Evolutionary conservation across 179 eudicot genomes (phyloP), one percentile per base, ranked within the genome.

Genomic region (Corrigiola litoralis): DNA sequence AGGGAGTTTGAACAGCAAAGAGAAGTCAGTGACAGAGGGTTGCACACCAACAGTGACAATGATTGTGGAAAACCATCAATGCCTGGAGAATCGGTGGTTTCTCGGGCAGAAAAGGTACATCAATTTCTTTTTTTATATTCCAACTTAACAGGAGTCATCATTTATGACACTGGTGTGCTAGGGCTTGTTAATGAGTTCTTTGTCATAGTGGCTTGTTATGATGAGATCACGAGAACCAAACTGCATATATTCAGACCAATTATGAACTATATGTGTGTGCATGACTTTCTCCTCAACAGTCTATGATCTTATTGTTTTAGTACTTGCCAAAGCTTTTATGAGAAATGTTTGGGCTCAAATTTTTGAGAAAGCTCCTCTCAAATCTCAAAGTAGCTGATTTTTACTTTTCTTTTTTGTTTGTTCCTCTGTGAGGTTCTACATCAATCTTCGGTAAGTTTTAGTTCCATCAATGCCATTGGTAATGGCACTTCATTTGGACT

Each of bases 1-100:
- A 95, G 99, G 76, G 97, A 91, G 70, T 91, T 91, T 76, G 97
- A 90, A 83, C 96, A 88, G 84, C 99, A 87, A 77, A 81, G 90
- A 58, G 96, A 89, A 75, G 77, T 77, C 58, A 74, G 87, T 80
- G 97, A 90, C 68, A 82, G 76, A 68, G 96, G 94, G 40, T 67
- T 86, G 75, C 87, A 79, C 58, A 48, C 81, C 47, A 86, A 87
- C 58, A 51, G 63, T 34, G 87, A 81, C 42, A 70, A 47, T 69
- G 78, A 72, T 61, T 20, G 77, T 34, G 78, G 73, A 49, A 80
- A 68, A 73, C 53, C 65, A 54, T 71, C 78, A 36, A 55, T 72
- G 41, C 62, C 79, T 5, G 88, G 63, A 24, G 82, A 80, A 59
- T 64, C 60, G 14, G 29, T 69, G 60, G 61, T 47, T 77, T 74